Evolutionary conservation across 2,329 filamentous ascomycete species (phyloP).

Genomic region (Phoma sp.): DNA sequence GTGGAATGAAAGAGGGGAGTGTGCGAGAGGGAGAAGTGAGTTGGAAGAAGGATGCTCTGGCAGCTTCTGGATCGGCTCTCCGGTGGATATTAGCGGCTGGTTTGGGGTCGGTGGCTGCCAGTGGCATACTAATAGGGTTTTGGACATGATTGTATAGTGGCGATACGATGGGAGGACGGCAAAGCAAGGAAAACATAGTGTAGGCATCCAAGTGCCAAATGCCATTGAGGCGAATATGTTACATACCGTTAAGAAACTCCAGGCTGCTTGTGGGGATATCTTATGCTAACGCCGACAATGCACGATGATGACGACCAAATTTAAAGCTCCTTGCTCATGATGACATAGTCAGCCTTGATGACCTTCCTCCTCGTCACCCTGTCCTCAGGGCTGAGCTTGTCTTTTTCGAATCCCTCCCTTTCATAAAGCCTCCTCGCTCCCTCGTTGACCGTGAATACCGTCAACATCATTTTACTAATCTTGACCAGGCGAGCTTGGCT

Average conservation of each 20-base stretch:
- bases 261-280: slow-evolving; percentile 2
- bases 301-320: neutral
- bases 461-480: slow-evolving; percentile 75
- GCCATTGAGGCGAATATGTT: neutral
- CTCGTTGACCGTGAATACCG: slow-evolving; percentile 71
- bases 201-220: neutral
- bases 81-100: neutral
- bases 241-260: neutral
- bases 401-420: slow-evolving; percentile 63
- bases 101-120: neutral
- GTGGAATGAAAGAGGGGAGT: neutral
- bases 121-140: neutral
- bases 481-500: slow-evolving; percentile 62
- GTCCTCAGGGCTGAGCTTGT: slow-evolving; percentile 61
- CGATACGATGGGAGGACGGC: neutral
- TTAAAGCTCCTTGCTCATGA: slow-evolving; percentile 34
- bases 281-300: slow-evolving; percentile 7
- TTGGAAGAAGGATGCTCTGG: neutral
- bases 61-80: neutral
- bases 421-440: slow-evolving; percentile 67
- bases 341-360: slow-evolving; percentile 35
- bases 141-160: neutral
- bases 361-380: slow-evolving; percentile 39
- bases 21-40: neutral
- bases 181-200: neutral